These are phyloP conservation scores for Endocalyx cinctus DNA, from an alignment of 2,329 filamentous ascomycete species.

Conservation along the genomic window DNA sequence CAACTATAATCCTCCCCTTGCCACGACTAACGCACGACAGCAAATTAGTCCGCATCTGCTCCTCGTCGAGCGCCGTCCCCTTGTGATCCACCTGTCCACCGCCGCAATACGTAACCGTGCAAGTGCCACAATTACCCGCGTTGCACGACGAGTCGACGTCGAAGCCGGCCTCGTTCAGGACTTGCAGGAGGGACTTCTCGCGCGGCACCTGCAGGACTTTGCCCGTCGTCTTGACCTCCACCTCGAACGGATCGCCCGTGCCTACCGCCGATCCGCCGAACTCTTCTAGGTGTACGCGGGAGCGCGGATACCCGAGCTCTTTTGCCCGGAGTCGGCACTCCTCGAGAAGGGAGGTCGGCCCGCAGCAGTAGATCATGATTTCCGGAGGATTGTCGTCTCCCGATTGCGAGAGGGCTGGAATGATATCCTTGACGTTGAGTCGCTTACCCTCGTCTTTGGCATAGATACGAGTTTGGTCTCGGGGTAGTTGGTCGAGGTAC, in stretches of 20 bases:
- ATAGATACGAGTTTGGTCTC: conserved; percentile 18
- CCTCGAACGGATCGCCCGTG: conserved; percentile 27
- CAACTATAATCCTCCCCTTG: conserved; percentile 22
- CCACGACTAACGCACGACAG: conserved; percentile 27
- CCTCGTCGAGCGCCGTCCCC: conserved; percentile 24
- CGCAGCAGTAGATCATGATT: conserved; percentile 29
- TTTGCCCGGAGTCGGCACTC: conserved; percentile 14
- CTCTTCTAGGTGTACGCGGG: conserved; percentile 23
- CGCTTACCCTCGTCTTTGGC: conserved; percentile 20
- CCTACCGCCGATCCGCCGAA: conserved; percentile 21
- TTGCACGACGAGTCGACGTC: conserved; percentile 27
- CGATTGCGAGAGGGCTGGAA: conserved; percentile 20
- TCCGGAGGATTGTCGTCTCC: conserved; percentile 14
- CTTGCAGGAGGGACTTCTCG: conserved; percentile 25
- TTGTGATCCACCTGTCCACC: conserved; percentile 23
- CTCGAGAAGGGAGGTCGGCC: conserved; percentile 19
- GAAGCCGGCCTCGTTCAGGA: conserved; percentile 28
- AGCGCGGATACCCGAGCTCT: conserved; percentile 19
- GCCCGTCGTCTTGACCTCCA: conserved; percentile 19
- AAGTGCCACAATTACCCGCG: conserved; percentile 27
- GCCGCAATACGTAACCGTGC: conserved; percentile 24
- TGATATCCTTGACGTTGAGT: conserved; percentile 32
- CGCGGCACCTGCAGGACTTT: conserved; percentile 20
- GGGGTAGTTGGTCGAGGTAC: conserved; percentile 21
- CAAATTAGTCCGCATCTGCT: conserved; percentile 22